Conservation (phyloP, 495 filamentous ascomycete genomes). For the Penicillium pulvis region DNA sequence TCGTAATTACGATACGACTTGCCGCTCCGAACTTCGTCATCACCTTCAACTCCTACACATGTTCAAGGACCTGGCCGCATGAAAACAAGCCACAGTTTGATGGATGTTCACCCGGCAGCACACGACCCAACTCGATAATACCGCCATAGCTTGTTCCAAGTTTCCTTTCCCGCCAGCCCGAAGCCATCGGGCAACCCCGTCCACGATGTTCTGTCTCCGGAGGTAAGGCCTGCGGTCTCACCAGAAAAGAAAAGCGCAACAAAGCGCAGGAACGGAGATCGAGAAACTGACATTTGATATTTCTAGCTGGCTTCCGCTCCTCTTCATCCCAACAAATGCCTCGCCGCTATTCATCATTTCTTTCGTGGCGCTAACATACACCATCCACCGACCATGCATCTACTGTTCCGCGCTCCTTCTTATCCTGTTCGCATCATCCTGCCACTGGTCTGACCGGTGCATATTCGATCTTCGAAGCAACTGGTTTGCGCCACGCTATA, state of each 20-base stretch:
- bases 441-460: conserved; percentile 88
- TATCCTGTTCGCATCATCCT: conserved; percentile 85
- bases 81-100: background rate
- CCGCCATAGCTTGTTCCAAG: background rate
- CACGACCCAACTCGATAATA: background rate
- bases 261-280: background rate
- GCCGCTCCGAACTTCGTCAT: background rate
- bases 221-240: conserved; percentile 6
- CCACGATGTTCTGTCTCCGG: conserved; percentile 74
- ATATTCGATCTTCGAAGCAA: conserved; percentile 82
- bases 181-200: conserved; percentile 6
- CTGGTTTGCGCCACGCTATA: conserved; percentile 74
- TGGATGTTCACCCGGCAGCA: background rate
- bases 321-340: conserved; percentile 65
- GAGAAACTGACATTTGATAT: background rate
- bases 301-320: conserved; percentile 43
- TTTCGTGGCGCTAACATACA: conserved; percentile 87
- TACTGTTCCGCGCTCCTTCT: conserved; percentile 89
- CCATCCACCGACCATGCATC: conserved; percentile 85
- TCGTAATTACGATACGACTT: background rate
- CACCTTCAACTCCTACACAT: conserved; percentile 4
- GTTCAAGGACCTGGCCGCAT: background rate
- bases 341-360: conserved; percentile 85
- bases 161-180: background rate
- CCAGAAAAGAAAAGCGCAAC: background rate